Evolutionary conservation across 2,329 filamentous ascomycete species (phyloP), one percentile per base, ranked within the genome.

Genomic region (Pyricularia sp.): DNA sequence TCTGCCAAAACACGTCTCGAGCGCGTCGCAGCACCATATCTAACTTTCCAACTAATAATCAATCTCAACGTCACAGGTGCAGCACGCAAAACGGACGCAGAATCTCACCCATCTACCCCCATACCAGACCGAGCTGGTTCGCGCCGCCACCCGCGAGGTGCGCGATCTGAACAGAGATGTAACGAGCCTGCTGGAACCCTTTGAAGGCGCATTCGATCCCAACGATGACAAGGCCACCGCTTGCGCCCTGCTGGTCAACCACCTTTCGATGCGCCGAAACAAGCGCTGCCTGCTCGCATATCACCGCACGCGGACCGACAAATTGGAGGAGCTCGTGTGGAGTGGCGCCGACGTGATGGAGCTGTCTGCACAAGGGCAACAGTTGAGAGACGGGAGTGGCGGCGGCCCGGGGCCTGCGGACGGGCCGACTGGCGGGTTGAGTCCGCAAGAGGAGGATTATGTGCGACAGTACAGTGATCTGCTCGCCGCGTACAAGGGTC

Each of bases 361-460:
- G 74, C 82, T 89, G 64, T 83, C 84, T 23, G 84, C 85, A 58
- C 59, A 63, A 28, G 23, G 25, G 59, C 85, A 88, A 73, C 86
- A 87, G 76, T 78, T 82, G 69, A 79, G 79, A 69, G 79, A 82
- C 68, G 75, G 76, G 20, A 73, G 75, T 59, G 77, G 74, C 70
- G 79, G 74, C 69, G 79, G 74, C 71, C 78, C 72, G 71, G 70
- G 70, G 70, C 72, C 77, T n/a, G 77, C 79, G 3, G 84, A 87
- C 68, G 82, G 79, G 31, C 81, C 81, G 26, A 88, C 88, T 70
- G 94, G 90, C 81, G 94, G 92, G 75, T 81, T 98, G 70, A 97
- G 93, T 74, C 94, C 95, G 0, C 94, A 98, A 77, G 95, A 99
- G 78, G 94, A 97, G 78, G 95, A 98, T 74, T 99, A 97, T 76